Conservation (phyloP, 305 asterid species). For the Fraxinus paxiana region DNA sequence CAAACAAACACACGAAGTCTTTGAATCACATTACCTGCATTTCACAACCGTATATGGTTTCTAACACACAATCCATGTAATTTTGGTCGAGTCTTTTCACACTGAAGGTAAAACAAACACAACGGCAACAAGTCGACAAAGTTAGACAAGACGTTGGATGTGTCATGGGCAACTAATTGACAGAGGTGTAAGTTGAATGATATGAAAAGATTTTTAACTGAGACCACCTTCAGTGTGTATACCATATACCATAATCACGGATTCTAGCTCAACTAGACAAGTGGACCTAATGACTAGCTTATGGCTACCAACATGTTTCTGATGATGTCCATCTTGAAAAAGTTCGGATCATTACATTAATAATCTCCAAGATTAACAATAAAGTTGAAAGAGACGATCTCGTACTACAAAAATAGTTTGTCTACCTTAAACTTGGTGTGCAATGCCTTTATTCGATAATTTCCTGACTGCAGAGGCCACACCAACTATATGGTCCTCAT, state of each 20-base stretch:
- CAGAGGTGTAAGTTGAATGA: not conserved
- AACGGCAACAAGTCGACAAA: not conserved
- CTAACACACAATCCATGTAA: not conserved
- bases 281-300: not conserved
- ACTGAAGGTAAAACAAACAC: not conserved
- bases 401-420: not conserved
- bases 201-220: not conserved
- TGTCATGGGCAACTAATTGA: conserved; percentile 12
- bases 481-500: not conserved
- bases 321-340: not conserved
- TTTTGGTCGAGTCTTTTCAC: not conserved
- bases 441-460: not conserved
- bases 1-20: not conserved
- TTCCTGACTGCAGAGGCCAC: not conserved
- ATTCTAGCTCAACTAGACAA: not conserved
- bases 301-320: not conserved
- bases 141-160: conserved; percentile 1
- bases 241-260: not conserved
- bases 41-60: not conserved
- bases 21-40: not conserved
- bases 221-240: not conserved
- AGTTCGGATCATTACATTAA: not conserved
- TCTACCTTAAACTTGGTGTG: not conserved
- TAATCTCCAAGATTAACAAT: not conserved
- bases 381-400: not conserved